Base-by-base conservation (phyloP, 2,329 filamentous ascomycete genomes). In the Fusarium sp. region DNA sequence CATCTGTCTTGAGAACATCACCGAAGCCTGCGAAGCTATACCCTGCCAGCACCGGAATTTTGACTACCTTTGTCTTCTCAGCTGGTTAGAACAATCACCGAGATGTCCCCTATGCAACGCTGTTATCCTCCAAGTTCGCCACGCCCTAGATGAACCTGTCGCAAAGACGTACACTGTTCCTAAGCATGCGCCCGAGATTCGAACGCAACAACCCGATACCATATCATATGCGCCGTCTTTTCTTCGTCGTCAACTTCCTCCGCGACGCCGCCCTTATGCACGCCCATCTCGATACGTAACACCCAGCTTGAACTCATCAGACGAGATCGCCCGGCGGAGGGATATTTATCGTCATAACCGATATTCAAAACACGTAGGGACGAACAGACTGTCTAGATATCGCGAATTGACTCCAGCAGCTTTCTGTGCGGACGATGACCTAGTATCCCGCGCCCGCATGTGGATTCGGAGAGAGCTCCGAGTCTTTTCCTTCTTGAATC, bases 381-480 rank as follows among this genome's bases (percentile, higher is more conserved):
- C 91, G 3, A 97, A 96, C 76, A 87, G 88, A 1, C 80, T 90
- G n/a, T 96, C 93, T 0, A 86, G 88, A 26, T 96, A 95, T 79
- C 86, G 86, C 50, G 91, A 94, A 64, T 82, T 97, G 30, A 91
- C 90, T 0, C 91, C 93, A 0, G 79, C 85, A 6, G 78, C 88
- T 11, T 91, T 98, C 76, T 83, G 85, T 61, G 79, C 79, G 2
- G 91, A 93, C 23, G 79, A 87, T 1, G 86, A 90, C 23, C 85
- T 97, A 0, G 86, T 93, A 19, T 91, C 91, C 0, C 90, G 92
- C 37, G 94, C 94, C 4, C 86, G 92, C 9, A 89, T 88, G 65
- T 98, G 93, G 87, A 88, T 97, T 52, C 88, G 94, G 1, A 88
- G 95, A 44, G 95, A 98, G 77, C 82, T 98, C 6, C 89, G 90